Evolutionary conservation across 257 asterid species (phyloP).

Genomic region (Fraxinus pennsylvanica): DNA sequence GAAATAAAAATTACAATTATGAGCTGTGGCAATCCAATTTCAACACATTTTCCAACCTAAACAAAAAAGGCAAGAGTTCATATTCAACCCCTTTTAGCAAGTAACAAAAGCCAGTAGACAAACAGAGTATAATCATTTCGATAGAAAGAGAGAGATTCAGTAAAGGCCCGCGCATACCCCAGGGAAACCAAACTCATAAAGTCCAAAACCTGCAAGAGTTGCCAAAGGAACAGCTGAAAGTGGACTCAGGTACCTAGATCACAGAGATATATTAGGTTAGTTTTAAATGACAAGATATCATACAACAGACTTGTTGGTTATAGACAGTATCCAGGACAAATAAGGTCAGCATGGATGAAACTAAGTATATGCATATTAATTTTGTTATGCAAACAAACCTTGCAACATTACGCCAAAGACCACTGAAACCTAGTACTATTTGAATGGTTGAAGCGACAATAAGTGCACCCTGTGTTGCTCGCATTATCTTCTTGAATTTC

Average conservation of each 20-base stretch:
- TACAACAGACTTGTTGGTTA: neutral
- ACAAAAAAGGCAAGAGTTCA: slow-evolving; percentile 18
- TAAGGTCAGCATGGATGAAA: slow-evolving; percentile 1
- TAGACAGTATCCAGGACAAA: neutral
- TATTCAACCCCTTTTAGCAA: neutral
- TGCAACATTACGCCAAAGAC: slow-evolving; percentile 78
- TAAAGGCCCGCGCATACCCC: slow-evolving; percentile 50
- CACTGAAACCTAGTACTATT: slow-evolving; percentile 83
- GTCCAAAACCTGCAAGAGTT: slow-evolving; percentile 70
- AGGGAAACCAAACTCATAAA: slow-evolving; percentile 78
- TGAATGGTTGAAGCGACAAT: slow-evolving; percentile 83
- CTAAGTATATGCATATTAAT: neutral
- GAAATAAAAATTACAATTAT: slow-evolving; percentile 63
- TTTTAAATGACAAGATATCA: neutral
- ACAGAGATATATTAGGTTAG: neutral
- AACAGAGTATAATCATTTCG: neutral
- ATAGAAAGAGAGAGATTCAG: neutral
- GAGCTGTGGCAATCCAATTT: slow-evolving; percentile 87
- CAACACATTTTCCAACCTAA: slow-evolving; percentile 86
- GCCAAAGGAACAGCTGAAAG: slow-evolving; percentile 80
- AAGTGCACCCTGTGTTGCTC: slow-evolving; percentile 88
- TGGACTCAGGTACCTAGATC: slow-evolving; percentile 66
- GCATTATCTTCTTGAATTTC: slow-evolving; percentile 80
- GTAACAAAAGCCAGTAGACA: neutral
- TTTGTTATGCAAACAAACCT: slow-evolving; percentile 43